A percentile compares a stretch with the other conserved stretches of the same genome.
Conservation (phyloP, 164 flowering plant genomes). For the Kingdonia uniflora region DNA sequence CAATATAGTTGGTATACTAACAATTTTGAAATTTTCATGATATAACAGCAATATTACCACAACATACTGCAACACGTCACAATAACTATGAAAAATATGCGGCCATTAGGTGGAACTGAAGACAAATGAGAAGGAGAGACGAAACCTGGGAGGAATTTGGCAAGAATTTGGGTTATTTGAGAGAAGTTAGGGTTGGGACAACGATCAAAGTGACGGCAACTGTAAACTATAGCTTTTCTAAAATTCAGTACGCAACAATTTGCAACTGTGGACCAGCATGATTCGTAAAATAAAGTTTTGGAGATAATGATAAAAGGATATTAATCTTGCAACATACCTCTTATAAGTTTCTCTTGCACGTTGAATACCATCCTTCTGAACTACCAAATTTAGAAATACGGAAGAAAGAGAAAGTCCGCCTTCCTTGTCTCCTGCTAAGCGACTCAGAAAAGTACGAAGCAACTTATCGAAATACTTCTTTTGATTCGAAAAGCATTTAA, state of each 20-base stretch:
- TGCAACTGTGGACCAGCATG: background rate
- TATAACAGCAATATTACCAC: no score
- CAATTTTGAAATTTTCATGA: no score
- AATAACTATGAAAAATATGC: no score
- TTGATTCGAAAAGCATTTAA: conserved; percentile 51
- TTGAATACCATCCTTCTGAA: conserved; percentile 57
- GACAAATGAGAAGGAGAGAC: no score
- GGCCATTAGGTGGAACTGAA: no score
- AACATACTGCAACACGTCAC: no score
- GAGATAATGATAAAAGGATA: background rate
- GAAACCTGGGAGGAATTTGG: no score
- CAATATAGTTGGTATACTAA: no score
- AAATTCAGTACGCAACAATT: no score
- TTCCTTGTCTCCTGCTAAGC: conserved; percentile 41
- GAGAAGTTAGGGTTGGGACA: background rate
- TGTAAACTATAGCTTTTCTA: background rate
- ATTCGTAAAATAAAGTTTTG: background rate
- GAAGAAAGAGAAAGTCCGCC: conserved; percentile 53
- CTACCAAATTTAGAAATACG: conserved; percentile 42
- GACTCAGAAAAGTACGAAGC: conserved; percentile 35
- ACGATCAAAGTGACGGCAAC: background rate
- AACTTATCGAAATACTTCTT: conserved; percentile 59
- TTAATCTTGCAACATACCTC: conserved; percentile 1
- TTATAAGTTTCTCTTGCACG: conserved; percentile 1
- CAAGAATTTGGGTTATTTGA: no score